Conservation (phyloP, 2,329 filamentous ascomycete genomes). For the Calonectria pauciramosa region DNA sequence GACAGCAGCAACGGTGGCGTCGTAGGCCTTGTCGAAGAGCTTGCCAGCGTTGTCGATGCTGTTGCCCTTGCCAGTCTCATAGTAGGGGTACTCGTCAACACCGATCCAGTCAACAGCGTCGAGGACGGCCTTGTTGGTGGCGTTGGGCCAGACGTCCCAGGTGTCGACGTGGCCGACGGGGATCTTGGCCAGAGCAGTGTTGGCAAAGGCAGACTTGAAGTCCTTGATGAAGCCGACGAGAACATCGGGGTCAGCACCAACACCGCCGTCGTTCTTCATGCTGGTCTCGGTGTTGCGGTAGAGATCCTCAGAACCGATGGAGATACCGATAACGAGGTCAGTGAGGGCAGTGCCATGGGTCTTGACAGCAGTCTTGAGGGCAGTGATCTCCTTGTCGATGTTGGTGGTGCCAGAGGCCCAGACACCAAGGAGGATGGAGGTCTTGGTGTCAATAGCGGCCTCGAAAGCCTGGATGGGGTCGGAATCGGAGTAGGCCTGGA, state of each 20-base stretch:
- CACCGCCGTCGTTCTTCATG: constrained; percentile 71
- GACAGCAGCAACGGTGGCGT: constrained; percentile 60
- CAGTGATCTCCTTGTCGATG: constrained; percentile 72
- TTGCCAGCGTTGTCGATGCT: constrained; percentile 66
- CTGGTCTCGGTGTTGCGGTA: constrained; percentile 75
- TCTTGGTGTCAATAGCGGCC: constrained; percentile 73
- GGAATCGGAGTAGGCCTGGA: constrained; percentile 74
- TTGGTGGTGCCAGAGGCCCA: constrained; percentile 70
- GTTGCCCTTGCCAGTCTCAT: constrained; percentile 70
- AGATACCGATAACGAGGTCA: constrained; percentile 74
- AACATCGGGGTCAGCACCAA: constrained; percentile 70
- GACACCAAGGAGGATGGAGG: constrained; percentile 73
- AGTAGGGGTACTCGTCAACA: constrained; percentile 77
- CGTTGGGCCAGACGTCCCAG: constrained; percentile 74
- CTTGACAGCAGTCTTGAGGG: constrained; percentile 69
- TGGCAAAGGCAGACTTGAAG: constrained; percentile 70
- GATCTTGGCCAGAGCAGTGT: constrained; percentile 58
- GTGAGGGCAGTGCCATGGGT: constrained; percentile 66
- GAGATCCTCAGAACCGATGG: constrained; percentile 76
- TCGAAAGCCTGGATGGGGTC: constrained; percentile 88
- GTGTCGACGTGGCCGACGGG: constrained; percentile 78
- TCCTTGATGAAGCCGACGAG: constrained; percentile 77
- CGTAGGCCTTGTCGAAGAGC: constrained; percentile 67
- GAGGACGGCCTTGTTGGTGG: constrained; percentile 71
- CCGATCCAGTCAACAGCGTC: constrained; percentile 75